Percentiles rank a stretch among this genome's conserved stretches.
These are phyloP conservation scores for Osmanthus fragrans DNA, from an alignment of 257 asterid species.

Conservation along the genomic window DNA sequence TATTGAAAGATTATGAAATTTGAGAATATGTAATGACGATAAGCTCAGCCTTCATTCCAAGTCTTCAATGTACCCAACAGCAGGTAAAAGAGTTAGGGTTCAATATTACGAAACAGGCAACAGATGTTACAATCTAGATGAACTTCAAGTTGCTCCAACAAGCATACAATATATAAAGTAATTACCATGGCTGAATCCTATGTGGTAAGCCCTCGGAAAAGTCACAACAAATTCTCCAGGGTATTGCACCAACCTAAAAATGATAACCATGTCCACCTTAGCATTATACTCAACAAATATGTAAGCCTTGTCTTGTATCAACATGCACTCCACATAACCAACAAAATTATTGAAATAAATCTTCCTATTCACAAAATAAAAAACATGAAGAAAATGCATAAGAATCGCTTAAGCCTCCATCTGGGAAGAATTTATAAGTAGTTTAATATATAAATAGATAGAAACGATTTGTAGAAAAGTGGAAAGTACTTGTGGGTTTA, in stretches of 20 bases:
- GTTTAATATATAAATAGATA: too few relatives aligned
- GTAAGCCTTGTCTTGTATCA: constrained; percentile 6
- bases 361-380: constrained; percentile 13
- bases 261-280: constrained; percentile 29
- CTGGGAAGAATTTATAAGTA: too few relatives aligned
- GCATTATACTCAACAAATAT: constrained; percentile 17
- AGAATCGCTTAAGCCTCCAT: not conserved
- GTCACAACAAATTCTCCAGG: constrained; percentile 99
- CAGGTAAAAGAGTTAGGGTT: not conserved
- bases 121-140: constrained; percentile 13
- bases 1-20: not conserved
- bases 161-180: constrained; percentile 29
- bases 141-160: constrained; percentile 9
- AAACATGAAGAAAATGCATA: constrained; percentile 13
- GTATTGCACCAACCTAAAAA: constrained; percentile 86
- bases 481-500: too few relatives aligned
- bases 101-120: not conserved
- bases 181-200: constrained; percentile 99
- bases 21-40: not conserved
- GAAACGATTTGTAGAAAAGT: too few relatives aligned
- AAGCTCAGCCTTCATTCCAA: constrained; percentile 14
- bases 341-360: constrained; percentile 19
- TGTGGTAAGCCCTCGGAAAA: constrained; percentile 98
- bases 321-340: constrained; percentile 7
- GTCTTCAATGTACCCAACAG: constrained; percentile 11